These are phyloP conservation scores for Podospora appendiculata DNA, from an alignment of 495 filamentous ascomycete genomes.

Conservation along the genomic window DNA sequence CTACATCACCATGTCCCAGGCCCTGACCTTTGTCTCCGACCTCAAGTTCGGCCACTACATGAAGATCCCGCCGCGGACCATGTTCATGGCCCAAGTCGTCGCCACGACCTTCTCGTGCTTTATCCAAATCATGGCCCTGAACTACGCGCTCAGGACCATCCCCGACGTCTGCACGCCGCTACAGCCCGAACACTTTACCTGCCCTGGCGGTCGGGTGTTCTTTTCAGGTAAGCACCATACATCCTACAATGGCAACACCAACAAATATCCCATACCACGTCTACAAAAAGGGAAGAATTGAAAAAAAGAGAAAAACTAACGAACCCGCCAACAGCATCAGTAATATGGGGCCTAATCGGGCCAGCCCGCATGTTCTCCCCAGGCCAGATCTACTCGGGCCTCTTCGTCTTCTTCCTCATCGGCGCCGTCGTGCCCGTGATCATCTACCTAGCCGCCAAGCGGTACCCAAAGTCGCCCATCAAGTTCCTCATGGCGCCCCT, in stretches of 20 bases:
- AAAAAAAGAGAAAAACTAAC: neutral
- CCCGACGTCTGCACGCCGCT: constrained; percentile 52
- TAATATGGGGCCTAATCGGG: constrained; percentile 65
- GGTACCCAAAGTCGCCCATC: constrained; percentile 42
- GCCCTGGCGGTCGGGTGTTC: constrained; percentile 60
- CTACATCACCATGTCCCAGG: constrained; percentile 59
- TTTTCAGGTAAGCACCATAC: constrained; percentile 42
- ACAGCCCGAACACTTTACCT: constrained; percentile 58
- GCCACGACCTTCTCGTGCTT: constrained; percentile 59
- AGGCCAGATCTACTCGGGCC: constrained; percentile 55
- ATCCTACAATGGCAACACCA: neutral
- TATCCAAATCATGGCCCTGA: constrained; percentile 57
- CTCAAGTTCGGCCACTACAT: constrained; percentile 63
- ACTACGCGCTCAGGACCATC: constrained; percentile 56
- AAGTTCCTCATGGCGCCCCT: constrained; percentile 58
- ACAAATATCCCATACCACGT: no score
- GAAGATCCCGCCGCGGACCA: constrained; percentile 58
- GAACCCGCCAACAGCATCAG: constrained; percentile 32
- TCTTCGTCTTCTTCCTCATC: constrained; percentile 57
- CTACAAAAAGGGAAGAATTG: no score
- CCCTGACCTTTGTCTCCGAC: constrained; percentile 46
- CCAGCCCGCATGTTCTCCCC: constrained; percentile 61
- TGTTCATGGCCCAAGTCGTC: constrained; percentile 62
- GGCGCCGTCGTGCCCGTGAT: constrained; percentile 50
- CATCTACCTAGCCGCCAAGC: constrained; percentile 48